A percentile compares a stretch with the other conserved stretches of the same genome.
Conservation (phyloP, 257 asterid genomes). For the Ajuga chamaepitys region DNA sequence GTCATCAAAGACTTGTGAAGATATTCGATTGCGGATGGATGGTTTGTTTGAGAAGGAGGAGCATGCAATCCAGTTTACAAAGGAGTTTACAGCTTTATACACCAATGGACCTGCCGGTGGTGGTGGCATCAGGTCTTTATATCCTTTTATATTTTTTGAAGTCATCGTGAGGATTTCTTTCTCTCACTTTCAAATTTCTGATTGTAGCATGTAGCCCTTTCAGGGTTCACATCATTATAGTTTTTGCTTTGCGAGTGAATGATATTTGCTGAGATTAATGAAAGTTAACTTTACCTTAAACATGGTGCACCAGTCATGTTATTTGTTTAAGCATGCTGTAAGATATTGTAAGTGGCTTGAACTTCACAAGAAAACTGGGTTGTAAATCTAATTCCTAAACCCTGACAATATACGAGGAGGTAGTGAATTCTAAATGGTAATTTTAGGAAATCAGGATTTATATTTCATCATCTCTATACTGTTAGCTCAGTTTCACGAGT, state of each 20-base stretch:
- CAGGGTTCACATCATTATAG: background rate
- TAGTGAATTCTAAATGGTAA: background rate
- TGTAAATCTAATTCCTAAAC: background rate
- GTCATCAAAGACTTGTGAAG: slow-evolving; percentile 32
- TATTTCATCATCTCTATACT: background rate
- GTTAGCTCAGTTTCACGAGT: background rate
- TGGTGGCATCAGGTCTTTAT: slow-evolving; percentile 79
- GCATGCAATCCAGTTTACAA: slow-evolving; percentile 66
- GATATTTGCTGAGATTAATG: background rate
- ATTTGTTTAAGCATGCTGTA: background rate
- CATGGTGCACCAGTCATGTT: background rate
- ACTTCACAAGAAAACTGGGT: background rate
- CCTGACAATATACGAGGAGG: background rate
- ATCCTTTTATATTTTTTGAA: background rate
- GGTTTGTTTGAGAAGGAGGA: slow-evolving; percentile 83
- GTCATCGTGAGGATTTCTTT: slow-evolving; percentile 25
- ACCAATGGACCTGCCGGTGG: slow-evolving; percentile 99
- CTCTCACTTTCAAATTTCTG: slow-evolving; percentile 1
- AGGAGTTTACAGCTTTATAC: slow-evolving; percentile 83
- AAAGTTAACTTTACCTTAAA: background rate
- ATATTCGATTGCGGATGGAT: slow-evolving; percentile 85
- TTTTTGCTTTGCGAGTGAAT: background rate
- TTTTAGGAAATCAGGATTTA: background rate
- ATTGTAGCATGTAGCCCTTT: background rate
- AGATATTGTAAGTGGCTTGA: slow-evolving; percentile 1